Base-by-base conservation (phyloP, 2,329 filamentous ascomycete species). In the Pseudocercospora crystallina region DNA sequence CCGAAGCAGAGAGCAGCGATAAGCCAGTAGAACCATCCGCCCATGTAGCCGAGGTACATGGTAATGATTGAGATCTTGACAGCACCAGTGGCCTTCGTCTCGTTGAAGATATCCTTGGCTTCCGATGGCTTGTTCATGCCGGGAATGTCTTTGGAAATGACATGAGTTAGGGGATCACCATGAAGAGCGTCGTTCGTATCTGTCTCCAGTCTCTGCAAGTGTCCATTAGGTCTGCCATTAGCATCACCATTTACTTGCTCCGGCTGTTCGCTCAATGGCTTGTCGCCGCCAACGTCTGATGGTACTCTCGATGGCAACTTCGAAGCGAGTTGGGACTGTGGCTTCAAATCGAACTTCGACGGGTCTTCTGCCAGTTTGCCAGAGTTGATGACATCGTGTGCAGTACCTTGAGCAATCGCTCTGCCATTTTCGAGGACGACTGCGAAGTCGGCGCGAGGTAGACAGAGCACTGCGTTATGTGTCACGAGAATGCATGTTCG, bases 401-500 rank as follows among this genome's bases (percentile, higher is more conserved):
- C 80, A 3, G 84, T 77, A n/a, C 94, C 94, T 67, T 96, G 87
- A 1, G 82, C 78, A 2, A 79, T 73, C 34, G 97, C 77, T 57
- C 86, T 85, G 26, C 94, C 94, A 63, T 97, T 97, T 41, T 95
- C 88, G 53, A 99, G 80, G 3, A 90, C 80, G 8, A 97, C 86
- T 5, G 95, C 86, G 60, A 87, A 88, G 48, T 90, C 83, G 0
- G 92, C 85, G 32, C 84, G 79, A 5, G 91, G 90, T 7, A 90
- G 83, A 60, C 90, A 94, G 13, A 99, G 80, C n/a, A 88, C 82
- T 26, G 94, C 82, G 65, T 97, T 99, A 75, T 99, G 94, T 0
- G 94, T 96, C 32, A 99, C 92, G 37, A 99, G 79, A 47, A 99
- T 89, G 69, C 94, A 97, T 26, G 94, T 97, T 36, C 94, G 84